Conservation (phyloP, 495 filamentous ascomycete species). For the Tirmania nivea region DNA sequence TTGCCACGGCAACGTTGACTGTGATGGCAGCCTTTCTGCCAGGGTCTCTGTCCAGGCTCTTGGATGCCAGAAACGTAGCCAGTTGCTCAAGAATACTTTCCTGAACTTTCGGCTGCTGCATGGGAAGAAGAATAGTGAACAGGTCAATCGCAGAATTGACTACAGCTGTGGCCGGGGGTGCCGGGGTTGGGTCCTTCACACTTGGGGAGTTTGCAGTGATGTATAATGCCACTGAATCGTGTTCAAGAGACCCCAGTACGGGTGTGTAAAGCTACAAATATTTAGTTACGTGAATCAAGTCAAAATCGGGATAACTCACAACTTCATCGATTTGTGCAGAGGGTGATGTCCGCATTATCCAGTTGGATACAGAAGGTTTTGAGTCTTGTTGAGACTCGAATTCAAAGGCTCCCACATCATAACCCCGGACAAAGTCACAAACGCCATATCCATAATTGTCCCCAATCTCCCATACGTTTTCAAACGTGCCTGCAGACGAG, state of each 20-base stretch:
- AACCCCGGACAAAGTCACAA: slow-evolving; percentile 60
- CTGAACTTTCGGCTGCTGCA: slow-evolving; percentile 76
- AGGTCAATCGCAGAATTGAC: slow-evolving; percentile 82
- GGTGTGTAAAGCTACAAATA: slow-evolving; percentile 23
- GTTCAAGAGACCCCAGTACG: slow-evolving; percentile 45
- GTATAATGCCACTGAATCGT: slow-evolving; percentile 73
- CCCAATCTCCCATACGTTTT: slow-evolving; percentile 80
- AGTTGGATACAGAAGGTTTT: slow-evolving; percentile 30
- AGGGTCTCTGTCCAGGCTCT: slow-evolving; percentile 59
- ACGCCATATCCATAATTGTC: slow-evolving; percentile 92
- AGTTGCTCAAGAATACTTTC: slow-evolving; percentile 90
- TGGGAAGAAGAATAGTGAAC: slow-evolving; percentile 72
- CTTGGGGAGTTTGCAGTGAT: slow-evolving; percentile 28
- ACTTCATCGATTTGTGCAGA: slow-evolving; percentile 51
- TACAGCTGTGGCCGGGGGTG: slow-evolving; percentile 77
- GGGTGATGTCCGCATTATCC: slow-evolving; percentile 38
- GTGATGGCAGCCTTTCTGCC: slow-evolving; percentile 74
- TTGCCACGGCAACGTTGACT: slow-evolving; percentile 68
- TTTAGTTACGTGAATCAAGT: slow-evolving; percentile 5
- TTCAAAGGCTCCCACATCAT: slow-evolving; percentile 43
- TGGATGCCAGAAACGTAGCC: slow-evolving; percentile 60
- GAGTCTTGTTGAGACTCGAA: slow-evolving; percentile 38
- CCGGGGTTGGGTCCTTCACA: slow-evolving; percentile 31
- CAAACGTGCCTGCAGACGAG: slow-evolving; percentile 70
- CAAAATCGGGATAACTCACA: slow-evolving; percentile 22